Percentiles rank a stretch among this genome's conserved stretches.
phyloP scores from a whole-genome alignment of 2,329 filamentous ascomycete species.

The Ophiosphaerella herpotricha region DNA sequence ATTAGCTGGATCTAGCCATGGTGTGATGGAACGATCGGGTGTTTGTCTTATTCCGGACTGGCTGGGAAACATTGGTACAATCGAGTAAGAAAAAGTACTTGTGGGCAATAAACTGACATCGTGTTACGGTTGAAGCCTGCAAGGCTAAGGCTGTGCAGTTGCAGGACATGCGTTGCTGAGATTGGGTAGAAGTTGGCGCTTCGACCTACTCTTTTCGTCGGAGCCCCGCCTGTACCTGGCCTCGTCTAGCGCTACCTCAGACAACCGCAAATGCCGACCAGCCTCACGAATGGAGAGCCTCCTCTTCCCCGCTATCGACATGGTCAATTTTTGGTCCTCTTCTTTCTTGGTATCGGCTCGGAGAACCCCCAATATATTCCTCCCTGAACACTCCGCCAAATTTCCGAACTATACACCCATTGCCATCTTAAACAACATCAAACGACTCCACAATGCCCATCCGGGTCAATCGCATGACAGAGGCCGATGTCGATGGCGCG shows the following conservation, averaged over 20 bases:
- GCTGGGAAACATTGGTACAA: neutral
- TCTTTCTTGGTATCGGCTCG: neutral
- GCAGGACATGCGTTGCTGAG: neutral
- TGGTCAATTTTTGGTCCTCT: slow-evolving; percentile 8
- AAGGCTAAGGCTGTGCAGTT: neutral
- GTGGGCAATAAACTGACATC: neutral
- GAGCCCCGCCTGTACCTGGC: slow-evolving; percentile 1
- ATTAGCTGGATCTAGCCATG: too few relatives aligned
- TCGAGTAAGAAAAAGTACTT: neutral
- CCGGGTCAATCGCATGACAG: slow-evolving; percentile 60
- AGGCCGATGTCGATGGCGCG: slow-evolving; percentile 65
- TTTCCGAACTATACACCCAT: neutral
- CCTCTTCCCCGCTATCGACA: slow-evolving; percentile 16
- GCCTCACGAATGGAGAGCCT: slow-evolving; percentile 1
- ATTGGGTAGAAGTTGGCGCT: neutral
- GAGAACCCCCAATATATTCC: neutral
- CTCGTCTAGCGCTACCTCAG: slow-evolving; percentile 1
- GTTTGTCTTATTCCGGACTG: neutral
- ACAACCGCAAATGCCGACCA: slow-evolving; percentile 1
- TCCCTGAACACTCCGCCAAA: slow-evolving; percentile 1
- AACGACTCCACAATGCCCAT: slow-evolving; percentile 48
- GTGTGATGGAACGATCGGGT: too few relatives aligned
- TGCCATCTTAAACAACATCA: neutral
- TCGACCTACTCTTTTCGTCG: slow-evolving; percentile 2
- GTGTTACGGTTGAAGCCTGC: too few relatives aligned